Evolutionary conservation across 2,329 filamentous ascomycete species (phyloP).

Genomic region (Talaromyces amestolkiae): DNA sequence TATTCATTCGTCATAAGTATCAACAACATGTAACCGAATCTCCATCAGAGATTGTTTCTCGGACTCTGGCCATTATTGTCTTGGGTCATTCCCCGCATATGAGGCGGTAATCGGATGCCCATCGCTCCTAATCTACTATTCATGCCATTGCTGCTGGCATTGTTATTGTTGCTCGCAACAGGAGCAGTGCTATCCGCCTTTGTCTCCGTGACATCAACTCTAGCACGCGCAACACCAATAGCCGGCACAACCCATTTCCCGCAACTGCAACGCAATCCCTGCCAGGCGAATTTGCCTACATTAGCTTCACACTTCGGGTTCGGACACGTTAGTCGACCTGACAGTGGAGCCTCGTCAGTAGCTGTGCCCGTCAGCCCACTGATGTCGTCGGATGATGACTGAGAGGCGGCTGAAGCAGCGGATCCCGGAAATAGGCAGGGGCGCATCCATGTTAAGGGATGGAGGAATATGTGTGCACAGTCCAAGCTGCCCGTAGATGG

Average conservation of each 20-base stretch:
- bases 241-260: conserved; percentile 86
- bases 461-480: conserved; percentile 87
- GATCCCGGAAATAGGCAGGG: conserved; percentile 58
- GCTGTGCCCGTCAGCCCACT: neutral
- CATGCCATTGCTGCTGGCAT: conserved; percentile 10
- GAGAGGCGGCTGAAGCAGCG: neutral
- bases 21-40: neutral
- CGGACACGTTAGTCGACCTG: conserved; percentile 82
- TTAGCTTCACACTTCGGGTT: conserved; percentile 73
- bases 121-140: conserved; percentile 27
- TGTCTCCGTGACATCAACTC: conserved; percentile 67
- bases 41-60: conserved; percentile 21
- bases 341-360: conserved; percentile 69
- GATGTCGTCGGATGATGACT: conserved; percentile 20
- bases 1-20: neutral
- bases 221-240: conserved; percentile 78
- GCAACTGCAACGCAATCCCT: conserved; percentile 89
- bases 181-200: conserved; percentile 17
- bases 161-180: neutral
- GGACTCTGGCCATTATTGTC: conserved; percentile 13
- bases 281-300: conserved; percentile 93
- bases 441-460: conserved; percentile 94
- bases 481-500: conserved; percentile 15
- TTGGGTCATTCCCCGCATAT: conserved; percentile 30
- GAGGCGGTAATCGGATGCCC: conserved; percentile 42